A percentile compares a stretch with the other conserved stretches of the same genome.
These are phyloP conservation scores for Trichosanthes truncata DNA, from an alignment of 306 rosid species.

Conservation along the genomic window DNA sequence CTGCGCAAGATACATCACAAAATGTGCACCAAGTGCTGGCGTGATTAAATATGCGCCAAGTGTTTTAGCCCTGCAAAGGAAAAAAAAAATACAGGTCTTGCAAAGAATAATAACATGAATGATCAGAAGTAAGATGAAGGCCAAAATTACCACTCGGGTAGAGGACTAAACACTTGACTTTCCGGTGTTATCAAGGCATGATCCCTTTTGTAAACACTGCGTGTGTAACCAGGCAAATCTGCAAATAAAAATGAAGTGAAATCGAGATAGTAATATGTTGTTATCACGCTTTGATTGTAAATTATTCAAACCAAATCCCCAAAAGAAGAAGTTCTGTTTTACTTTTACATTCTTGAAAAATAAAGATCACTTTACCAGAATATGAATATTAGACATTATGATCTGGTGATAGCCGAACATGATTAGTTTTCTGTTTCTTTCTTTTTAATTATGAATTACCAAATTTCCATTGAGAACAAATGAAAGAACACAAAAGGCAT, in stretches of 20 bases:
- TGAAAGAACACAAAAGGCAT: neutral
- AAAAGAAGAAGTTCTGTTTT: neutral
- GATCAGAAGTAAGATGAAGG: neutral
- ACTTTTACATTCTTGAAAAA: neutral
- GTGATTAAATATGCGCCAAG: conserved; percentile 73
- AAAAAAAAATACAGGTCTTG: neutral
- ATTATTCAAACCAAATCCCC: neutral
- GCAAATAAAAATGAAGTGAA: conserved; percentile 22
- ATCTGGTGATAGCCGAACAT: neutral
- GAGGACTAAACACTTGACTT: conserved; percentile 83
- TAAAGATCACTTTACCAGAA: neutral
- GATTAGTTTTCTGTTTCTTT: too few relatives aligned
- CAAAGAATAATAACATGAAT: neutral
- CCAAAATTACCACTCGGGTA: conserved; percentile 65
- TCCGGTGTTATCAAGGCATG: conserved; percentile 86
- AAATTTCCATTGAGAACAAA: too few relatives aligned
- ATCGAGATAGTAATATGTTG: conserved; percentile 1
- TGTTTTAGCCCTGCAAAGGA: conserved; percentile 49
- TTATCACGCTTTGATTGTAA: neutral
- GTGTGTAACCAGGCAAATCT: conserved; percentile 96
- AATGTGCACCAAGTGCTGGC: conserved; percentile 76
- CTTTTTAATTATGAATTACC: too few relatives aligned
- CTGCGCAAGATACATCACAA: conserved; percentile 82
- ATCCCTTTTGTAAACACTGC: conserved; percentile 74
- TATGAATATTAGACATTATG: neutral